Base-by-base conservation (phyloP, 1,284 basidiomycete genomes). In the Austroboletus niveus region DNA sequence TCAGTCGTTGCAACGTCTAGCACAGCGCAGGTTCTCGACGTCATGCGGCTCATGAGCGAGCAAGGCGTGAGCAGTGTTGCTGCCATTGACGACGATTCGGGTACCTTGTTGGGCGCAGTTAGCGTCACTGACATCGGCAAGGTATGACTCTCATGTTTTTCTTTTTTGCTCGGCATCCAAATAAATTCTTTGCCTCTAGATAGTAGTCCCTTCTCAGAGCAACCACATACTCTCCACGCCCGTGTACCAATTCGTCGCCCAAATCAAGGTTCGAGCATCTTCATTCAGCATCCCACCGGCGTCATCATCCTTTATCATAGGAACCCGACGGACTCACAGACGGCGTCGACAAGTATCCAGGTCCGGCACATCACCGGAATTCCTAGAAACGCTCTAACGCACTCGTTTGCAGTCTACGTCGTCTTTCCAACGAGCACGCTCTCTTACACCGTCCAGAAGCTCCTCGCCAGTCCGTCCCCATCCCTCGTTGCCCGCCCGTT, bases 11-110 rank as follows among this genome's bases (percentile, higher is more conserved):
- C 83, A 5, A 70, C 80, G 9, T 75, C 75, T 8, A 79, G 84
- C 39, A 75, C 72, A 17, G 78, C 79, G 4, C 75, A 76, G 20
- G 82, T 89, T 17, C 71, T 89, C 32, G 83, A 89, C 65, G 87
- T 87, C 5, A 90, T 90, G 88, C 79, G 74, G 52, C 72, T 86
- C 30, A 89, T 90, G 88, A 88, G 85, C 60, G 85, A 88, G 56
- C 78, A 85, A 62, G 88, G 88, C 20, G 87, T 90, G 35, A 88
- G 88, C 64, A 88, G 84, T 58, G 73, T 89, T 44, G 88, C 88
- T 20, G 83, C 90, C 8, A 64, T 88, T 5, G 83, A 88, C 45
- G 84, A 86, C 48, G 82, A 81, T 31, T 57, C 45, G 4, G 66
- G 83, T 5, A 73, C 69, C 31, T 68, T 91, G 42, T 66, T 87